Conservation (phyloP, 2,329 filamentous ascomycete genomes). For the Clonostachys sp. region DNA sequence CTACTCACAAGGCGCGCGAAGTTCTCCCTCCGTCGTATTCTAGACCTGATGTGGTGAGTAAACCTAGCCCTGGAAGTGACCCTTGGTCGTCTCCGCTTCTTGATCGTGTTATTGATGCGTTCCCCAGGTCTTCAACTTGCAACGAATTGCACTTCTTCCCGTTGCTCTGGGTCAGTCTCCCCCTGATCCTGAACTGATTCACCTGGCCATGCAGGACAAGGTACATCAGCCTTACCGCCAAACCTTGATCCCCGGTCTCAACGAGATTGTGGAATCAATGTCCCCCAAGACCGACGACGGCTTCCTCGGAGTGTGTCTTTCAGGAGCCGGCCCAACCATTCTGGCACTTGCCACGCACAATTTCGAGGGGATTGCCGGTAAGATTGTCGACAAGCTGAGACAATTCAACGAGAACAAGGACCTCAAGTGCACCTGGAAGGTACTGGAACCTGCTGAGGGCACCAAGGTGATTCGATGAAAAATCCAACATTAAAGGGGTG, state of each 20-base stretch:
- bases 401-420: constrained; percentile 49
- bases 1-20: constrained; percentile 85
- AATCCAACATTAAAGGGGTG: not conserved
- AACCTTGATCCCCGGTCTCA: constrained; percentile 84
- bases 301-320: constrained; percentile 89
- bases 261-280: constrained; percentile 86
- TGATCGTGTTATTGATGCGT: not conserved
- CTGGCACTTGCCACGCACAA: constrained; percentile 86
- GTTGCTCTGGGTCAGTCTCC: constrained; percentile 86
- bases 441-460: constrained; percentile 84
- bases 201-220: constrained; percentile 97
- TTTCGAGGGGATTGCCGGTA: constrained; percentile 80
- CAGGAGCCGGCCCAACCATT: constrained; percentile 92
- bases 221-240: constrained; percentile 96
- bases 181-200: constrained; percentile 89
- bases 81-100: not conserved
- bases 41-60: constrained; percentile 73
- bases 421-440: constrained; percentile 79
- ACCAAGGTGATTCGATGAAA: constrained; percentile 35
- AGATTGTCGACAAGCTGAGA: constrained; percentile 72
- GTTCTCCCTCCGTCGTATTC: constrained; percentile 80
- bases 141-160: constrained; percentile 86
- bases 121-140: constrained; percentile 79
- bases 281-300: constrained; percentile 83
- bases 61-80: not conserved